Base-by-base conservation (phyloP, 768 basidiomycete genomes). In the Tremella yokohamensis region DNA sequence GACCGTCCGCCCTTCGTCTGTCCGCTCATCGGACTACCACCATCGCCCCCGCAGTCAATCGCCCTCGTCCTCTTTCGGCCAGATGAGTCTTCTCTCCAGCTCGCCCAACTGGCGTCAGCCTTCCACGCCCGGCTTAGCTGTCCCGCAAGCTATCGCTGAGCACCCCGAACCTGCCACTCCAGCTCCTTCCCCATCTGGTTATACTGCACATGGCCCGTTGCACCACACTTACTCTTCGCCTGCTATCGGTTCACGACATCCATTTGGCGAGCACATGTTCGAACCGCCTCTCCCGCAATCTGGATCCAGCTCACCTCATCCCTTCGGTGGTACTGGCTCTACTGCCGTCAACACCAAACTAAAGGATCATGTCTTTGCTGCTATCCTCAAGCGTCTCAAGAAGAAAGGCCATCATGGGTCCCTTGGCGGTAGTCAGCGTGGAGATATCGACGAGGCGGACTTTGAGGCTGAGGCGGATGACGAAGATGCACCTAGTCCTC, bases 351-450 rank as follows among this genome's bases (percentile, higher is more conserved):
- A 99, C 76, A 90, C 88, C 39, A 89, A 84, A 74, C 80, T 99
- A 57, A 93, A 92, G 77, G 92, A 98, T 70, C 91, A 94, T 66
- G 90, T 99, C 47, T 94, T 99, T 73, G 88, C 84, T 60, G 88
- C 89, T 16, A 85, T 98, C 29, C 79, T 97, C 61, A 84, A 85
- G 49, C 82, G 61, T 39, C 61, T 76, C 47, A 62, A 63, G n/a
- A 73, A 65, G 60, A 65, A 65, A 20, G 61, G 67, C 0, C 20
- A 65, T 24, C 64, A 61, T 47, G 49, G 45, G 11, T 49, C 39
- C 11, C 40, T 47, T 22, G 52, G 44, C 22, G 49, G 54, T 24
- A 18, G 29, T 1, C 58, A 63, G 40, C 49, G 64, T 18, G 29
- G 29, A 34, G 29, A 34, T 11, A 34, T 34, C 11, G 29, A 34